These are phyloP conservation scores for Talaromyces sp. DNA, from an alignment of 2,329 filamentous ascomycete species.

Conservation along the genomic window DNA sequence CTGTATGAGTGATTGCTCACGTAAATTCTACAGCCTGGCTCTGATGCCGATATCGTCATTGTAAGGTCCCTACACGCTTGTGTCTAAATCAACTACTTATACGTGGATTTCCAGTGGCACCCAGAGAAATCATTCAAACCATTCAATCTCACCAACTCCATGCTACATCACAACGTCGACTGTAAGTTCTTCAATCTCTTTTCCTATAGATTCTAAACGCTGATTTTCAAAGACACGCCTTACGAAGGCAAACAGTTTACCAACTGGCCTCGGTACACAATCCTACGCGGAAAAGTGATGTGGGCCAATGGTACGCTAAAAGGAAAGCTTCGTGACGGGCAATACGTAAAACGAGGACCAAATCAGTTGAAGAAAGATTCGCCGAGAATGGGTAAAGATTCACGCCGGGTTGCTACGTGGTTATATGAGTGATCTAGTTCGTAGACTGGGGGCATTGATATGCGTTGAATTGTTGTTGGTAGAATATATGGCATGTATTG, in stretches of 20 bases:
- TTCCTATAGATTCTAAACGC: neutral
- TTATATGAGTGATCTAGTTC: neutral
- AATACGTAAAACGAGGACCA: slow-evolving; percentile 11
- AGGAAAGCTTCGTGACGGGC: slow-evolving; percentile 10
- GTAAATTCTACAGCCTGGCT: slow-evolving; percentile 26
- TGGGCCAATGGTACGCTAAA: slow-evolving; percentile 27
- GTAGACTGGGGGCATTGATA: neutral
- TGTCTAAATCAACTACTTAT: no score
- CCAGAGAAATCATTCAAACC: slow-evolving; percentile 22
- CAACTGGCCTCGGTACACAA: slow-evolving; percentile 36
- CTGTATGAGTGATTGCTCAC: neutral
- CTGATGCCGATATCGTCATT: slow-evolving; percentile 44
- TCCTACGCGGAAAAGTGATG: slow-evolving; percentile 32
- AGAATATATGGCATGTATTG: neutral
- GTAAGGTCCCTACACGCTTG: neutral
- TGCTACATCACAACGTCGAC: slow-evolving; percentile 36
- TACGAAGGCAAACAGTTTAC: slow-evolving; percentile 31
- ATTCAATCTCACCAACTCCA: slow-evolving; percentile 33
- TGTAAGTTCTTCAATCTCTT: slow-evolving; percentile 10
- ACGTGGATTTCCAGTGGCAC: slow-evolving; percentile 30
- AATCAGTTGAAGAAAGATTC: neutral
- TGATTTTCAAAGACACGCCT: slow-evolving; percentile 25
- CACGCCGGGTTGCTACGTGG: neutral
- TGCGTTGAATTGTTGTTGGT: neutral
- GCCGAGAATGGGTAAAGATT: neutral